Evolutionary conservation across 2,329 filamentous ascomycete species (phyloP).

Genomic region (Ophiocordyceps camponoti-saundersi): DNA sequence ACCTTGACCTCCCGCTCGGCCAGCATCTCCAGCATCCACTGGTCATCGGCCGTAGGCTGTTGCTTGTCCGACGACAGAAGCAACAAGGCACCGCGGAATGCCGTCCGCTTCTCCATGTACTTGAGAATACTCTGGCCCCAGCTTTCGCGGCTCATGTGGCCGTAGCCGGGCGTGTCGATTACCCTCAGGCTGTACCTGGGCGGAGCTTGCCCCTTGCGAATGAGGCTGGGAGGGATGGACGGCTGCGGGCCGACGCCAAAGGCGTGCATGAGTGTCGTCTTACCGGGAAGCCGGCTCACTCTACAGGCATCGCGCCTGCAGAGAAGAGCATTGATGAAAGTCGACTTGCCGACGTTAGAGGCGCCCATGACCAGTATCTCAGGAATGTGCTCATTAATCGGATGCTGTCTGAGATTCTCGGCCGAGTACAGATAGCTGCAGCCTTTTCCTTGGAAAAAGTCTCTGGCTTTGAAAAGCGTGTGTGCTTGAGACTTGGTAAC

Average conservation of each 20-base stretch:
- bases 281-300: constrained; percentile 32
- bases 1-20: constrained; percentile 26
- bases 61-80: constrained; percentile 36
- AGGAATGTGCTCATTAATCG: constrained; percentile 32
- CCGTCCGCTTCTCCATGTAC: constrained; percentile 28
- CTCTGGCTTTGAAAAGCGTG: constrained; percentile 10
- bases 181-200: constrained; percentile 30
- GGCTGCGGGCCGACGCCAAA: constrained; percentile 33
- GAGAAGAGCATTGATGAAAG: constrained; percentile 68
- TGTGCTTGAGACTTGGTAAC: constrained; percentile 7
- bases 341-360: constrained; percentile 81
- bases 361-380: constrained; percentile 68
- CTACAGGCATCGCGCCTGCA: constrained; percentile 28
- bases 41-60: constrained; percentile 26
- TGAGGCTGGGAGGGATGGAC: constrained; percentile 9
- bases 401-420: constrained; percentile 28
- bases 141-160: constrained; percentile 23
- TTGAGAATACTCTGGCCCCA: constrained; percentile 37
- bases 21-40: constrained; percentile 27
- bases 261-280: constrained; percentile 36
- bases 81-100: constrained; percentile 33
- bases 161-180: constrained; percentile 35
- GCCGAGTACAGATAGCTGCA: constrained; percentile 32
- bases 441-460: constrained; percentile 13
- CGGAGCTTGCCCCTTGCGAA: constrained; percentile 18